Base-by-base conservation (phyloP, 1,284 basidiomycete genomes). In the Neolentinus lepideus region DNA sequence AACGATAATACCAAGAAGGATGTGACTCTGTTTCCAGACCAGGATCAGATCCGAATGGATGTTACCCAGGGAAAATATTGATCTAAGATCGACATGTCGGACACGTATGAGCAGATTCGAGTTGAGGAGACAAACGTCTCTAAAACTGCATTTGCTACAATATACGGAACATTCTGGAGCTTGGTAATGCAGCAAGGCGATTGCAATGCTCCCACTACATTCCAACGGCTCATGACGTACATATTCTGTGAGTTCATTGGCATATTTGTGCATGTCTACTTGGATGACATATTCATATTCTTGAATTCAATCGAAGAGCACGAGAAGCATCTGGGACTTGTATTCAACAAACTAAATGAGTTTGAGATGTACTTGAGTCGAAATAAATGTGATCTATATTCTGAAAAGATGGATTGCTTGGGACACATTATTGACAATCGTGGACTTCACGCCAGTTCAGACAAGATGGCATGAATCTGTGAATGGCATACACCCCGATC, bases 281-380 rank as follows among this genome's bases (percentile, higher is more conserved):
- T 73, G 8, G 69, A 74, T 52, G 67, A 74, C 45, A 66, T 72
- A 4, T 65, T 71, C n/a, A 58, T 73, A 2, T 72, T 59, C 55
- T 67, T 65, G 1, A 54, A 63, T 14, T 59, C 59, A 0, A 55
- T 65, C 0, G 61, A 63, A n/a, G 67, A 71, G 2, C 69, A 73
- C 52, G 53, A 66, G 29, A 35, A 60, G 1, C 65, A 71, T 43
- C 56, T 73, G 2, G 9, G 45, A 1, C 50, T 62, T 0, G 60
- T 71, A 6, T 63, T 73, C 25, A 27, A 58, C 0, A 46, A 52
- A 1, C 60, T 71, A 0, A 47, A 59, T 0, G 55, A 63, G 11
- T 53, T 55, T 0, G 2, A 59, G 2, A 60, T 72, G 19, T 69
- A 62, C 55, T 53, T 69, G 1, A 61, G 60, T 12, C 24, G 31